Percentiles rank a stretch among this genome's conserved stretches.
Conservation (phyloP, 192 early-diverging fungal species). For the Funneliformis geosporum region DNA sequence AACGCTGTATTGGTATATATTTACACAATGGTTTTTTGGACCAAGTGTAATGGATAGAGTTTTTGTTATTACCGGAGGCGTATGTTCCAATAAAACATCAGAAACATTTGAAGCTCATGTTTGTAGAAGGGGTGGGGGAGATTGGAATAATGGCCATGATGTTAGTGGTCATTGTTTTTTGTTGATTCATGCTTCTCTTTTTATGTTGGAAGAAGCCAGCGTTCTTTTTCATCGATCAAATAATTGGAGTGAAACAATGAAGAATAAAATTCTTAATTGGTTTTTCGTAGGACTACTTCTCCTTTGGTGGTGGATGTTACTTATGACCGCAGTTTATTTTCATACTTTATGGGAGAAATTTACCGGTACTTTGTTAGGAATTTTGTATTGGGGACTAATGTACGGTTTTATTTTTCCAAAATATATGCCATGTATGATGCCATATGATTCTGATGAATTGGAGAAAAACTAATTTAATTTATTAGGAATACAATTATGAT, state of each 20-base stretch:
- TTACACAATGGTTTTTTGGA: conserved; percentile 87
- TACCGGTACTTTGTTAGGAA: conserved; percentile 66
- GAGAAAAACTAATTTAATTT: no score
- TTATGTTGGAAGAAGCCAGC: conserved; percentile 68
- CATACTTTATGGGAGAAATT: conserved; percentile 71
- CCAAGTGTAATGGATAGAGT: conserved; percentile 80
- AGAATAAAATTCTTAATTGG: conserved; percentile 35
- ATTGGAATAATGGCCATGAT: conserved; percentile 82
- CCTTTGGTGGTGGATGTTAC: conserved; percentile 78
- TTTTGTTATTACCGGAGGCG: conserved; percentile 69
- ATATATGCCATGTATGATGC: neutral
- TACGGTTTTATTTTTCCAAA: neutral
- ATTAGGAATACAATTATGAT: no score
- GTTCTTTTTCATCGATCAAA: conserved; percentile 40
- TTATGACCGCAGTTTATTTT: conserved; percentile 78
- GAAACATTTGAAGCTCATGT: conserved; percentile 37
- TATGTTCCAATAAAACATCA: conserved; percentile 48
- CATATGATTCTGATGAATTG: neutral
- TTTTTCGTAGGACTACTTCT: conserved; percentile 47
- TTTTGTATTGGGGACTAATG: conserved; percentile 60
- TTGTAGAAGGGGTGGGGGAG: conserved; percentile 53
- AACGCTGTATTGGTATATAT: conserved; percentile 80
- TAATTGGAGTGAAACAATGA: conserved; percentile 19
- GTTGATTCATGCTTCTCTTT: conserved; percentile 72
- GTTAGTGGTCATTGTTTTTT: conserved; percentile 87